Evolutionary conservation across 139 green algal species (phyloP), one percentile per base, ranked within the genome.

Genomic region (Closterium sp.): DNA sequence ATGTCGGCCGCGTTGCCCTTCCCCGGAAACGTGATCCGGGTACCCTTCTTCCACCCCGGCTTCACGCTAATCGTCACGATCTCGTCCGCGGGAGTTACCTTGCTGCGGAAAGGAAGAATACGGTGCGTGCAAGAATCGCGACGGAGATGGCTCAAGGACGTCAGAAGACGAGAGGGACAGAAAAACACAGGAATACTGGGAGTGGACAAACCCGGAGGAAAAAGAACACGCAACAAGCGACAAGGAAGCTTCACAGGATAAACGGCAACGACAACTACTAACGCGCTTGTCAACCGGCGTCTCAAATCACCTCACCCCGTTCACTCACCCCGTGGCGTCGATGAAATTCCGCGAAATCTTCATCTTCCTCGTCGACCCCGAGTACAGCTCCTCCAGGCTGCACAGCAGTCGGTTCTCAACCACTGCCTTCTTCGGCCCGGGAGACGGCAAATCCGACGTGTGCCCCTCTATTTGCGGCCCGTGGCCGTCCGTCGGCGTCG

Each of bases 1-100:
- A 99, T 95, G 95, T 99, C 97, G 34, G 96, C 95, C 19, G 97
- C 90, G 85, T 98, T 97, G 33, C 97, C 93, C 90, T 98, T 98
- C 34, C 97, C 95, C 30, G 94, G 93, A 91, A 99, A 99, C 0
- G 97, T 99, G 87, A 99, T 96, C 86, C 95, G 97, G 23, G 95
- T 99, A 5, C 97, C 97, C 83, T 97, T 96, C 95, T 99, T 99
- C 97, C 97, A 99, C 0, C 97, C 97, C 0, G 97, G 96, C 94
- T 97, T 97, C 28, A 99, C 92, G 25, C 97, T 89, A 43, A 99
- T 96, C 85, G 96, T 96, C 43, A 99, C 84, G 1, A 98, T 96
- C 94, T 99, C 97, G 55, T 97, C 95, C 31, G 95, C 90, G 4
- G 85, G 86, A 34, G 55, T 88, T 23, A 31, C 64, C 66, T 84